Percentiles rank a stretch among this genome's conserved stretches.
These are phyloP conservation scores for Lachnellula cervina DNA, from an alignment of 2,329 filamentous ascomycete species.

Conservation along the genomic window DNA sequence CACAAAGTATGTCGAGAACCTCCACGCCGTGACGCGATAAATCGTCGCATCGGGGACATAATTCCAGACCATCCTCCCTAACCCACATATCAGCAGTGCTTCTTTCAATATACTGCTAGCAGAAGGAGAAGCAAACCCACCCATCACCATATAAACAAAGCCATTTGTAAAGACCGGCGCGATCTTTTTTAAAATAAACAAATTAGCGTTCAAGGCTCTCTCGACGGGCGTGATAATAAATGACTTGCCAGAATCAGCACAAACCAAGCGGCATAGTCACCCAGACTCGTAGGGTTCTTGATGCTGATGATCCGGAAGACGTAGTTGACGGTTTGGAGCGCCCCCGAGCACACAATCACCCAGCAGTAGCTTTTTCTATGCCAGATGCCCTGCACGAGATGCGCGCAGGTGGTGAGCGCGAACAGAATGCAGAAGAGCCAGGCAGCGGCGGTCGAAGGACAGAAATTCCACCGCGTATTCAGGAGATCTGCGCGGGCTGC, in stretches of 20 bases:
- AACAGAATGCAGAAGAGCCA: constrained; percentile 33
- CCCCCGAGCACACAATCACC: constrained; percentile 37
- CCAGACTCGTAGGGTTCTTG: constrained; percentile 34
- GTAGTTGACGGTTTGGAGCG: constrained; percentile 40
- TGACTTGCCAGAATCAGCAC: constrained; percentile 19
- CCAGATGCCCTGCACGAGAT: constrained; percentile 31
- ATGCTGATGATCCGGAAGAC: constrained; percentile 37
- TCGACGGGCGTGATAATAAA: no score
- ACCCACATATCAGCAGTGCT: not conserved
- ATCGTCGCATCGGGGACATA: constrained; percentile 19
- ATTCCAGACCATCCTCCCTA: constrained; percentile 27
- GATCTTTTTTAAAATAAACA: constrained; percentile 1
- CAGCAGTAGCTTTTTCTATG: constrained; percentile 29
- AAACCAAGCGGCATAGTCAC: constrained; percentile 38
- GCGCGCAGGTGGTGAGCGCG: constrained; percentile 27
- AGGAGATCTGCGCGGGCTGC: not conserved
- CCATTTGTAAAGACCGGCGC: constrained; percentile 33
- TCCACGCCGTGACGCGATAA: constrained; percentile 17
- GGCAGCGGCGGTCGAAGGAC: constrained; percentile 31
- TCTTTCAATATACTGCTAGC: constrained; percentile 10
- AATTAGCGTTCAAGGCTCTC: no score
- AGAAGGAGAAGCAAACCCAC: constrained; percentile 38
- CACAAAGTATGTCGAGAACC: constrained; percentile 25
- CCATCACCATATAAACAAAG: constrained; percentile 33
- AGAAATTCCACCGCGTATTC: constrained; percentile 16